These are phyloP conservation scores for Emmonsiellopsis sp. DNA, from an alignment of 2,329 filamentous ascomycete species.

Conservation along the genomic window DNA sequence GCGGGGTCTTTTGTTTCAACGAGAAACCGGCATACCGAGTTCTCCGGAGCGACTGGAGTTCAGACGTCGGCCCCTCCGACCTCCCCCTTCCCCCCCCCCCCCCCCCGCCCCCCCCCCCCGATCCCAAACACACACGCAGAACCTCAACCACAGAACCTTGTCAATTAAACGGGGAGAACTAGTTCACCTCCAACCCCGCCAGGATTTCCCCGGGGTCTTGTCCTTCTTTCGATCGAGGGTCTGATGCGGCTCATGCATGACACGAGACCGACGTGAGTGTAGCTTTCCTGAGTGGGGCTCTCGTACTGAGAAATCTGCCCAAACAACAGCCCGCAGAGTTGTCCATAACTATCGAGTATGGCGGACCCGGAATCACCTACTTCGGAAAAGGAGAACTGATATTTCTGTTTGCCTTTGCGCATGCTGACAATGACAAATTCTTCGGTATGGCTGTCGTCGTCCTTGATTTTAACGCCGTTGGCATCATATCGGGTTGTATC, in stretches of 20 bases:
- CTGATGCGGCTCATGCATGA: neutral
- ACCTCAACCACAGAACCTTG: too few species aligned
- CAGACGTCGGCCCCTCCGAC: too few species aligned
- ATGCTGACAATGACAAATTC: neutral
- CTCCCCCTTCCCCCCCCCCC: too few species aligned
- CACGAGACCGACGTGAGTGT: neutral
- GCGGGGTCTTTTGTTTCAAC: too few species aligned
- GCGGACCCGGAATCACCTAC: neutral
- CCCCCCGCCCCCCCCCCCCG: too few species aligned
- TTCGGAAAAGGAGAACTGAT: neutral
- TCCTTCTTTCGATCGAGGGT: neutral
- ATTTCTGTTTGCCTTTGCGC: neutral
- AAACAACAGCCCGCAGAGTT: neutral
- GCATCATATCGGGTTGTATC: neutral
- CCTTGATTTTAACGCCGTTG: neutral
- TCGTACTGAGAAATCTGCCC: neutral
- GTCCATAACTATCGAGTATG: neutral
- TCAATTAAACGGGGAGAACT: too few species aligned
- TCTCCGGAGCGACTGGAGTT: too few species aligned
- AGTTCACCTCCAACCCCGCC: neutral
- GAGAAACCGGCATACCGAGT: too few species aligned
- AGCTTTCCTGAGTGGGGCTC: too few species aligned
- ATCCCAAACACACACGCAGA: too few species aligned
- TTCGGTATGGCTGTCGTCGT: neutral
- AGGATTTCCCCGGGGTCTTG: neutral